phyloP scores from a whole-genome alignment of 768 basidiomycete species.

The Mycena sanguinolenta region DNA sequence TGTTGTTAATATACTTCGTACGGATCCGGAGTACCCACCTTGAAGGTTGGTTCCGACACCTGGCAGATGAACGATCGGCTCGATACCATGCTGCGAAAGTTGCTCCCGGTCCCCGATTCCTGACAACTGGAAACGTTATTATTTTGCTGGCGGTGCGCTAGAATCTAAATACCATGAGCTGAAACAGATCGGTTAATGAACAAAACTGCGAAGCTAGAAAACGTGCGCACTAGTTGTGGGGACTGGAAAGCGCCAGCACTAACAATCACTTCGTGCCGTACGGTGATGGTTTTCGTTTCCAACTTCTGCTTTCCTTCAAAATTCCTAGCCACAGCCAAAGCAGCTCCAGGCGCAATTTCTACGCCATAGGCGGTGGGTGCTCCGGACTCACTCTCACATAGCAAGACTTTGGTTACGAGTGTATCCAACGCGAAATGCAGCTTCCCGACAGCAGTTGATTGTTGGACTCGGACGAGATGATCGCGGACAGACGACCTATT shows the following conservation, averaged over 20 bases:
- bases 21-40: no score
- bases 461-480: slow-evolving; percentile 37
- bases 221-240: slow-evolving; percentile 46
- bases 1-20: no score
- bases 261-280: slow-evolving; percentile 45
- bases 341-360: slow-evolving; percentile 36
- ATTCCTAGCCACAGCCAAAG: slow-evolving; percentile 44
- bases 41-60: slow-evolving; percentile 54
- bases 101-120: slow-evolving; percentile 49
- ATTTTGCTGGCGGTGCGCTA: no score
- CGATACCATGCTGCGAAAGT: slow-evolving; percentile 43
- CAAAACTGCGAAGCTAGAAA: neutral
- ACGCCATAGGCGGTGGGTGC: slow-evolving; percentile 42
- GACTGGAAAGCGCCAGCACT: slow-evolving; percentile 48
- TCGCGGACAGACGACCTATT: slow-evolving; percentile 44
- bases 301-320: slow-evolving; percentile 41
- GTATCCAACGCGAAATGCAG: slow-evolving; percentile 43
- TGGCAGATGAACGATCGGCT: slow-evolving; percentile 46
- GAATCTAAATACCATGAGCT: slow-evolving; percentile 40
- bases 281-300: slow-evolving; percentile 39
- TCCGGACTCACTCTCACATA: slow-evolving; percentile 35
- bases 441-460: slow-evolving; percentile 14
- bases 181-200: neutral
- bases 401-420: slow-evolving; percentile 41
- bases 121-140: slow-evolving; percentile 39